Conservation (phyloP, 495 filamentous ascomycete species). For the Glonium stellatum region DNA sequence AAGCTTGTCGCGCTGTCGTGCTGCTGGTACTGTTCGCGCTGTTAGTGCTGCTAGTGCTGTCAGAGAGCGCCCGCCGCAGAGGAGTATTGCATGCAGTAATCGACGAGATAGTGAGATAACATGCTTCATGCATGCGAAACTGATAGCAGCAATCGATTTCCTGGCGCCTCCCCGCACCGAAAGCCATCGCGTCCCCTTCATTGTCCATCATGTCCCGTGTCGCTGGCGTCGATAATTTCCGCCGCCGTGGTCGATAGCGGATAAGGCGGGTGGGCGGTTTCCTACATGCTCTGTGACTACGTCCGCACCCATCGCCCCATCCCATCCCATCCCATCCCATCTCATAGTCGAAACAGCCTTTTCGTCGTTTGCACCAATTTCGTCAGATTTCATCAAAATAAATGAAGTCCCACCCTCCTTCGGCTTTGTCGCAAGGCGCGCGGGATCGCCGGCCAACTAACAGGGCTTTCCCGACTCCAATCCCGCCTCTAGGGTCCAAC, state of each 20-base stretch:
- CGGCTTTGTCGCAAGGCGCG: not conserved
- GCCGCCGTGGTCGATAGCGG: not conserved
- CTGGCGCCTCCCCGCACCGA: too few species aligned
- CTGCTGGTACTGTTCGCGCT: too few species aligned
- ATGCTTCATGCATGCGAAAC: not conserved
- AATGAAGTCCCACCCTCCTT: not conserved
- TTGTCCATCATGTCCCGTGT: too few species aligned
- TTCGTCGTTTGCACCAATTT: not conserved
- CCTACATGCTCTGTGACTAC: not conserved
- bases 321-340: too few species aligned
- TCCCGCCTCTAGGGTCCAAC: not conserved
- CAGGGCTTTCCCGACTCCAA: not conserved
- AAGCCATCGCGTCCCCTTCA: too few species aligned
- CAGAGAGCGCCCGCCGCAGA: not conserved
- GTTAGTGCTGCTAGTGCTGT: too few species aligned
- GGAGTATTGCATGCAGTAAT: not conserved
- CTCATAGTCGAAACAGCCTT: not conserved
- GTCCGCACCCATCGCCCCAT: not conserved
- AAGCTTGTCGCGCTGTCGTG: not conserved
- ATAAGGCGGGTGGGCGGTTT: too few species aligned
- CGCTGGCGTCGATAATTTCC: not conserved
- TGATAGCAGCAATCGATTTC: too few species aligned
- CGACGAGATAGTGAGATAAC: not conserved
- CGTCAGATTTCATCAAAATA: conserved; percentile 1
- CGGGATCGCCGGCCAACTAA: not conserved